Evolutionary conservation across 108 stramenopile genomes (phyloP), one percentile per base, ranked within the genome.

Genomic region (Fragilaria crotonensis): DNA sequence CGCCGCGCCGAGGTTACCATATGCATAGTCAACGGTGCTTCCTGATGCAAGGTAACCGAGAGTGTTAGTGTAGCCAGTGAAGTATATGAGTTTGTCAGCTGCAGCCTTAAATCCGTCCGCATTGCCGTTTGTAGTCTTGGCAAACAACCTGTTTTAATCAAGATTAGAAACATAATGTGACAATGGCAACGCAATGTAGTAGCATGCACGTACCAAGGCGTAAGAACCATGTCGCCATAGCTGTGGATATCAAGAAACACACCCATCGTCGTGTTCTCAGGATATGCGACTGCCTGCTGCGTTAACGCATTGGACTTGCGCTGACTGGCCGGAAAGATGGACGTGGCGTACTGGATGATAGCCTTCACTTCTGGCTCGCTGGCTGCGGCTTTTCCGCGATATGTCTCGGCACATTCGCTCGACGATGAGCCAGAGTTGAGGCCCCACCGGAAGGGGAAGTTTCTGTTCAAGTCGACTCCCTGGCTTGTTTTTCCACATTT

Each of bases 401-500:
- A 75, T 17, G 36, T 50, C 3, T 54, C 27, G n/a, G 17, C 47
- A 57, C 82, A 83, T 18, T 71, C 60, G 20, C 50, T 21, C 2
- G 30, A 30, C 20, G 49, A 54, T 21, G 75, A 62, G 11, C 82
- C 82, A 31, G 46, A 26, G 7, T 57, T 20, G 5, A 46, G 36
- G 1, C 78, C 78, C 82, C 82, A 83, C 27, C 45, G 30, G 23
- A 75, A 79, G 46, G 65, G 63, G 46, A 62, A 80, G 44, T 83
- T 83, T 17, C 79, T 71, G 62, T 84, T 84, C 29, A 84, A 45
- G 51, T 84, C 83, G 20, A 80, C 79, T 1, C 83, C 83, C 30
- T 28, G 45, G 0, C 4, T 14, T 25, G 51, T 52, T 3, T 23
- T 5, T 2, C 36, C 23, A 23, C 55, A 47, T 2, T 33, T 46